Percentiles rank a stretch among this genome's conserved stretches.
Evolutionary conservation across 352 stramenopile species (phyloP).

Genomic region (Aphanomyces invadans): DNA sequence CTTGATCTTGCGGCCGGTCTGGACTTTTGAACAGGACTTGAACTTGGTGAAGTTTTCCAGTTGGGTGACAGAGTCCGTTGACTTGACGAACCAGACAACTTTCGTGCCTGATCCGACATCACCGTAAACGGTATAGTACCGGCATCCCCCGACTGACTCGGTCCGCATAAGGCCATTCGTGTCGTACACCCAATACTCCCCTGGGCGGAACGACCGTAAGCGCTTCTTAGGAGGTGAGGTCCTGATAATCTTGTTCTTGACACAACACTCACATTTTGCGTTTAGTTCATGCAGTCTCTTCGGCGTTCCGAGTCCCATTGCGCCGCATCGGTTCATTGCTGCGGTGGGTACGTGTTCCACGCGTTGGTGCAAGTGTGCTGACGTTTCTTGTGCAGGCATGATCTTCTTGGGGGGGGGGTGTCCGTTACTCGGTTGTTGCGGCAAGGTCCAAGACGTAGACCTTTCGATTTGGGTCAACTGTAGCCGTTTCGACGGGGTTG

Average conservation of each 20-base stretch:
- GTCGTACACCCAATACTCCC: conserved; percentile 16
- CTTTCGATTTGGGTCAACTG: background rate
- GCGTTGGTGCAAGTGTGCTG: background rate
- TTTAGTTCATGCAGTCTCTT: background rate
- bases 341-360: background rate
- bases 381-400: background rate
- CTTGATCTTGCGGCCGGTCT: conserved; percentile 27
- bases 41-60: background rate
- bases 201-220: background rate
- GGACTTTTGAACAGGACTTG: conserved; percentile 17
- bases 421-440: background rate
- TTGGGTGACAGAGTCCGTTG: conserved; percentile 1
- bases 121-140: conserved; percentile 11
- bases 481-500: background rate
- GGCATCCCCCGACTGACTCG: background rate
- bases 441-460: background rate
- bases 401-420: background rate
- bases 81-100: conserved; percentile 6
- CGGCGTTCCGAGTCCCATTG: background rate
- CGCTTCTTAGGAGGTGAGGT: background rate
- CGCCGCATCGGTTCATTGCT: background rate
- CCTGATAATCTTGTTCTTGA: conserved; percentile 4
- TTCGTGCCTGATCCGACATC: background rate
- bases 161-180: conserved; percentile 19
- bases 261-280: background rate